phyloP scores from a whole-genome alignment of 2,329 filamentous ascomycete species.

The Calonectria pauciramosa region DNA sequence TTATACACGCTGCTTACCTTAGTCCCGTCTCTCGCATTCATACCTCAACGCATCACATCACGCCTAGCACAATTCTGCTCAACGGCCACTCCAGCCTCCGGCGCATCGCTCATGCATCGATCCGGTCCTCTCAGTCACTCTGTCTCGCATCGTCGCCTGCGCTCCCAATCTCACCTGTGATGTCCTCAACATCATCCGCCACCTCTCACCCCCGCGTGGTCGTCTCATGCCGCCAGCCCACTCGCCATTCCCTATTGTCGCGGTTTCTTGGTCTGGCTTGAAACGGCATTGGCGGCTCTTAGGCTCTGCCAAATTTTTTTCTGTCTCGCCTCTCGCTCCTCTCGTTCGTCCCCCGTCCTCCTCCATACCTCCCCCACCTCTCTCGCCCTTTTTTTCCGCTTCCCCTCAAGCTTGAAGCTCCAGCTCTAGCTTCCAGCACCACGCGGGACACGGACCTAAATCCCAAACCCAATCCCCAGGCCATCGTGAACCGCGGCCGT shows the following conservation, averaged over 20 bases:
- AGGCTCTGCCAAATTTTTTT: conserved; percentile 1
- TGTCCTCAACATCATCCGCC: conserved; percentile 11
- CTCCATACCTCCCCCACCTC: neutral
- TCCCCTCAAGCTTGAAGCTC: neutral
- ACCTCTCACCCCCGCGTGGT: conserved; percentile 2
- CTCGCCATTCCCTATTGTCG: neutral
- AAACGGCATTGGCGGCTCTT: conserved; percentile 16
- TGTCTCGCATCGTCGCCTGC: conserved; percentile 2
- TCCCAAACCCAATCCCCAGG: conserved; percentile 8
- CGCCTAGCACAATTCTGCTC: conserved; percentile 1
- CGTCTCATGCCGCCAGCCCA: conserved; percentile 1
- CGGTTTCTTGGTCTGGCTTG: neutral
- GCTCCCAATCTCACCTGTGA: conserved; percentile 8
- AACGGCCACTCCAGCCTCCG: neutral
- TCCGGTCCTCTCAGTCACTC: neutral
- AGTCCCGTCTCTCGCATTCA: conserved; percentile 6
- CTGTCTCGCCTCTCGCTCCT: conserved; percentile 7
- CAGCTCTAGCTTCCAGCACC: neutral
- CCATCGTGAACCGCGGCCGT: conserved; percentile 2
- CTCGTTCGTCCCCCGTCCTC: neutral
- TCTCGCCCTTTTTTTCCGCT: neutral
- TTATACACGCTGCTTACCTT: conserved; percentile 13
- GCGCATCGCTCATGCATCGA: conserved; percentile 10
- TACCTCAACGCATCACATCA: conserved; percentile 10
- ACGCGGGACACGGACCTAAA: conserved; percentile 20